These are phyloP conservation scores for Fomitopsis pulvina DNA, from an alignment of 768 basidiomycete species.

Conservation along the genomic window DNA sequence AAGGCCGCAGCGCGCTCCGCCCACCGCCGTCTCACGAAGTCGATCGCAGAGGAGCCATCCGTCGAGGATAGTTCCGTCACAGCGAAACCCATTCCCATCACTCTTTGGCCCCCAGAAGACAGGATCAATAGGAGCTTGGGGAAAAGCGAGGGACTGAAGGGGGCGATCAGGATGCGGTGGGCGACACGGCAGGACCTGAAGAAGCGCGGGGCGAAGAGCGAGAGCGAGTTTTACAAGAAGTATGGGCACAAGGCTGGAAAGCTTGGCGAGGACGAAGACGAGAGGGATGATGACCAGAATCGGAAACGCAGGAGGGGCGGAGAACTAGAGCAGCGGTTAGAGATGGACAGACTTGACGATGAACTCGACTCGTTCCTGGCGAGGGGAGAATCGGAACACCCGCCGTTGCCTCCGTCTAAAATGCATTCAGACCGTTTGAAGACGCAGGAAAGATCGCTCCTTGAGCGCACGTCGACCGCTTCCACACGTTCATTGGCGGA, in stretches of 20 bases:
- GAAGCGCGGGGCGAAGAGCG: conserved; percentile 62
- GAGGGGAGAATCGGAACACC: conserved; percentile 27
- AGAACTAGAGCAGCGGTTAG: conserved; percentile 26
- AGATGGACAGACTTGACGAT: conserved; percentile 46
- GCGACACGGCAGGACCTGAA: conserved; percentile 68
- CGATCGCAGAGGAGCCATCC: conserved; percentile 43
- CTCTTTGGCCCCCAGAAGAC: conserved; percentile 76
- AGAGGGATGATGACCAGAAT: conserved; percentile 13
- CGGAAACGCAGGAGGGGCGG: conserved; percentile 31
- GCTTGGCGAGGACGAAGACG: conserved; percentile 31
- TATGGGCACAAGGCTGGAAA: conserved; percentile 65
- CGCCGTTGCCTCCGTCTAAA: conserved; percentile 50
- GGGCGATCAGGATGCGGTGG: conserved; percentile 69
- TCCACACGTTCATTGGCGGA: conserved; percentile 37
- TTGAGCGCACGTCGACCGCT: conserved; percentile 48
- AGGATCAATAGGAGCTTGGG: conserved; percentile 69
- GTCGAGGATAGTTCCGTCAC: conserved; percentile 47
- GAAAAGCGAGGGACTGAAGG: conserved; percentile 61
- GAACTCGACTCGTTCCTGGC: conserved; percentile 68
- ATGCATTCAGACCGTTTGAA: conserved; percentile 64
- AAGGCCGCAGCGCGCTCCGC: conserved; percentile 47
- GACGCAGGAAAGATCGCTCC: conserved; percentile 41
- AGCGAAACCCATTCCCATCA: conserved; percentile 64
- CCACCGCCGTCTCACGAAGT: conserved; percentile 45
- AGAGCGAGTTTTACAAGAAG: conserved; percentile 75